Evolutionary conservation across 495 filamentous ascomycete genomes (phyloP).

Genomic region (Bacidia rubella): DNA sequence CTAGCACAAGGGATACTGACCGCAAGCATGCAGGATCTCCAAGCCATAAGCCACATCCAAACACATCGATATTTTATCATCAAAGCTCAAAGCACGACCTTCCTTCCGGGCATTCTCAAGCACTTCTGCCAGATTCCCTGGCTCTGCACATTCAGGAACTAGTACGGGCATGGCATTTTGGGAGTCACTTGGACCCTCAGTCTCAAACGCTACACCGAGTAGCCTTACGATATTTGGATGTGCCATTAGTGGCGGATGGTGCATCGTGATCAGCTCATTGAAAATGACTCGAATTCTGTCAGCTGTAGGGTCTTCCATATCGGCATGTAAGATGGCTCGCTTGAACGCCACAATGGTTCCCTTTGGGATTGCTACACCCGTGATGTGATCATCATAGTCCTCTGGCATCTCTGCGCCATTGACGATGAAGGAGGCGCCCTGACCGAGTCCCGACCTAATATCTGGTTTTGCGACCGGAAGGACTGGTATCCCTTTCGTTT

Average conservation of each 20-base stretch:
- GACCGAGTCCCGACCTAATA: constrained; percentile 19
- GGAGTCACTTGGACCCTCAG: constrained; percentile 14
- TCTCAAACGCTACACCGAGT: constrained; percentile 20
- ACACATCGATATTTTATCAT: constrained; percentile 18
- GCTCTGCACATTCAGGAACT: constrained; percentile 19
- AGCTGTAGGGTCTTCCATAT: constrained; percentile 11
- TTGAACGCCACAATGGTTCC: constrained; percentile 19
- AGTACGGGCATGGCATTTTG: constrained; percentile 20
- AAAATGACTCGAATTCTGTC: constrained; percentile 14
- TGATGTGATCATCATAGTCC: constrained; percentile 15
- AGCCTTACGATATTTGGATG: constrained; percentile 23
- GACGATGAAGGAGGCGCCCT: constrained; percentile 20
- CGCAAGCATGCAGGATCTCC: constrained; percentile 22
- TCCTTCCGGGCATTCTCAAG: constrained; percentile 20
- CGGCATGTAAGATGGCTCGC: constrained; percentile 11
- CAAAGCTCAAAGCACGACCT: constrained; percentile 16
- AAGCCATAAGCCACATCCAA: constrained; percentile 21
- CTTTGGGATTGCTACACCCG: constrained; percentile 13
- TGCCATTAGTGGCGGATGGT: constrained; percentile 16
- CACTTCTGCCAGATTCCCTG: constrained; percentile 21
- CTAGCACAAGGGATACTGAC: constrained; percentile 11
- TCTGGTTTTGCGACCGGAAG: constrained; percentile 19
- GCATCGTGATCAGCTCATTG: constrained; percentile 20
- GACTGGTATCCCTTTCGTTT: constrained; percentile 19
- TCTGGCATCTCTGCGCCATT: constrained; percentile 20